phyloP scores from a whole-genome alignment of 208 protist genomes.

The Acanthamoeba sp. region DNA sequence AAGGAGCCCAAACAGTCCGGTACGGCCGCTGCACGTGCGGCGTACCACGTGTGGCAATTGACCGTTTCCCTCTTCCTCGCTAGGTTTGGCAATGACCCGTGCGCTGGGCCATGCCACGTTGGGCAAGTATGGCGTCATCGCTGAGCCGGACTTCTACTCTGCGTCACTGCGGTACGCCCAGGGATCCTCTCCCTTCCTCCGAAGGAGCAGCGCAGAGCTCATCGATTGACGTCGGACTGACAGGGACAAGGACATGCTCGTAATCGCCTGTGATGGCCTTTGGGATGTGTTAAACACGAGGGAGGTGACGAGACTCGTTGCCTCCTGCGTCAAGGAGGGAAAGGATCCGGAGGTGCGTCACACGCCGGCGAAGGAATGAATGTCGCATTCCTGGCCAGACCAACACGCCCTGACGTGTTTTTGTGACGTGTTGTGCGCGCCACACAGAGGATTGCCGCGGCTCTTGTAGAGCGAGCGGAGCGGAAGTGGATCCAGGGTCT shows the following conservation, averaged over 20 bases:
- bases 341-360: too few relatives aligned
- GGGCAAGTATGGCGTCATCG: slow-evolving; percentile 16
- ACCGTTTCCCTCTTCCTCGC: background rate
- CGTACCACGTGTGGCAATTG: too few relatives aligned
- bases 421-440: background rate
- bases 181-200: too few relatives aligned
- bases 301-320: slow-evolving; percentile 27
- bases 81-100: slow-evolving; percentile 43
- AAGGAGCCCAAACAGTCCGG: background rate
- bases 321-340: background rate
- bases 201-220: background rate
- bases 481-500: slow-evolving; percentile 14
- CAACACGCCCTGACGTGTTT: background rate
- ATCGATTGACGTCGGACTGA: background rate
- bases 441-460: background rate
- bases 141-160: background rate
- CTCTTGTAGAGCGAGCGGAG: slow-evolving; percentile 1
- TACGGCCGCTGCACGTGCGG: too few relatives aligned
- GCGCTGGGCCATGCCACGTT: slow-evolving; percentile 8
- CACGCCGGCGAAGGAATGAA: too few relatives aligned
- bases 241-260: slow-evolving; percentile 48
- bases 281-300: slow-evolving; percentile 20
- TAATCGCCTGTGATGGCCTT: slow-evolving; percentile 23
- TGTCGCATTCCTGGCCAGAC: background rate
- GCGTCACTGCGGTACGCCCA: background rate